Evolutionary conservation across 2,329 filamentous ascomycete species (phyloP).

Genomic region (Coniochaeta sp.): DNA sequence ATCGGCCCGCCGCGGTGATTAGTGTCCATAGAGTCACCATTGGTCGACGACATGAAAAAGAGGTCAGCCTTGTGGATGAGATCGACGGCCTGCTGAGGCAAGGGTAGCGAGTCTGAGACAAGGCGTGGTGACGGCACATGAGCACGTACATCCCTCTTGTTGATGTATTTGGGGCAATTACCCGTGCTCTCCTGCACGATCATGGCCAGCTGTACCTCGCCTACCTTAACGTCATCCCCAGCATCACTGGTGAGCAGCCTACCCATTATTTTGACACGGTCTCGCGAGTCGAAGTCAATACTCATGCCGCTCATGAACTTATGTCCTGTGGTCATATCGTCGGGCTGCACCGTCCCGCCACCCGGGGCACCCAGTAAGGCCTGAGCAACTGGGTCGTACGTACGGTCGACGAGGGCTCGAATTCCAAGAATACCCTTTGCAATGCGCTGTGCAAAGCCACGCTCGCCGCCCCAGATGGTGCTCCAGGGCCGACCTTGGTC

Average conservation of each 20-base stretch:
- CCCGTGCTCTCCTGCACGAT: slow-evolving; percentile 66
- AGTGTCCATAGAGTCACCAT: slow-evolving; percentile 68
- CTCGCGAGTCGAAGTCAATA: slow-evolving; percentile 58
- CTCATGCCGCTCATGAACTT: slow-evolving; percentile 44
- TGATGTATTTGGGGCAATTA: slow-evolving; percentile 85
- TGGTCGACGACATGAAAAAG: slow-evolving; percentile 68
- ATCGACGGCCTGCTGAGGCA: slow-evolving; percentile 47
- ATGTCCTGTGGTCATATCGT: slow-evolving; percentile 24
- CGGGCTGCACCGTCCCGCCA: slow-evolving; percentile 34
- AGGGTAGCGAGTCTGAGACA: slow-evolving; percentile 25
- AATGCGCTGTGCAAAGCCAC: slow-evolving; percentile 58
- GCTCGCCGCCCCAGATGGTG: slow-evolving; percentile 65
- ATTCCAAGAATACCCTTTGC: slow-evolving; percentile 58
- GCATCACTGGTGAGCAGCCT: slow-evolving; percentile 42
- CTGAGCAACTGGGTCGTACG: slow-evolving; percentile 60
- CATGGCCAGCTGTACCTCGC: slow-evolving; percentile 42
- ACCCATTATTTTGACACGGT: slow-evolving; percentile 67
- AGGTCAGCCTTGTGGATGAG: slow-evolving; percentile 61
- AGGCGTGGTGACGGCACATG: slow-evolving; percentile 42
- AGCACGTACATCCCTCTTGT: slow-evolving; percentile 57
- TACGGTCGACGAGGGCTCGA: slow-evolving; percentile 49
- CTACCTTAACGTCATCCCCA: slow-evolving; percentile 20
- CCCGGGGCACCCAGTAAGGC: slow-evolving; percentile 36
- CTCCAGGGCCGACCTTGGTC: slow-evolving; percentile 62
- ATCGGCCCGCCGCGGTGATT: slow-evolving; percentile 71